Percentiles rank a stretch among this genome's conserved stretches.
Evolutionary conservation across 228 moss, liverwort and hornwort genomes (phyloP).

Genomic region (Sphagnum magellanicum): DNA sequence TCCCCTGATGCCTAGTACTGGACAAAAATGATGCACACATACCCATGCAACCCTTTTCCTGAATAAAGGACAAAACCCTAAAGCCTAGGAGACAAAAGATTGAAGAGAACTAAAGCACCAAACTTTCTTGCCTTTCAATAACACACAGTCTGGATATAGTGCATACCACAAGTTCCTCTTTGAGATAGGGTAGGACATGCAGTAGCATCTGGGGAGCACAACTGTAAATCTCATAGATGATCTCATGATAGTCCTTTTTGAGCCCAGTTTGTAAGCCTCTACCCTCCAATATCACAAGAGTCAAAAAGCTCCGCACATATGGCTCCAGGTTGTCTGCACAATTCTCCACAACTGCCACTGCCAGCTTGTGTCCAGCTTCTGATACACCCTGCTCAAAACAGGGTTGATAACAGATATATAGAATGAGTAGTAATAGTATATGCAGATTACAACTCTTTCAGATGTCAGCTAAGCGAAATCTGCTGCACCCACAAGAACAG

Average conservation of each 20-base stretch:
- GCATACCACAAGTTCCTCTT: conserved; percentile 38
- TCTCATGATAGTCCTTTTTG: conserved; percentile 41
- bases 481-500: too few species aligned
- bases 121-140: too few species aligned
- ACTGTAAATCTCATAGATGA: conserved; percentile 44
- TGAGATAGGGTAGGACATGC: conserved; percentile 46
- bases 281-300: conserved; percentile 41
- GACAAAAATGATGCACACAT: neutral
- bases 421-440: too few species aligned
- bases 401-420: too few species aligned
- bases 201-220: conserved; percentile 52
- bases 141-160: neutral
- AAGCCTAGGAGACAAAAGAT: too few species aligned
- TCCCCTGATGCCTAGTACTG: neutral
- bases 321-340: conserved; percentile 49
- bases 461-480: neutral
- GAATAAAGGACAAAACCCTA: too few species aligned
- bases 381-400: conserved; percentile 24
- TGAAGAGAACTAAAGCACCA: too few species aligned
- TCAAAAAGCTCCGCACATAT: conserved; percentile 47
- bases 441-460: too few species aligned
- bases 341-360: conserved; percentile 49
- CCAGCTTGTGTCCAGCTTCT: conserved; percentile 42
- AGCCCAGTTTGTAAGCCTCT: conserved; percentile 32
- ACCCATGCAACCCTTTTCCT: neutral